Evolutionary conservation across 2,329 filamentous ascomycete genomes (phyloP), one percentile per base, ranked within the genome.

Genomic region (Apiospora koreana): DNA sequence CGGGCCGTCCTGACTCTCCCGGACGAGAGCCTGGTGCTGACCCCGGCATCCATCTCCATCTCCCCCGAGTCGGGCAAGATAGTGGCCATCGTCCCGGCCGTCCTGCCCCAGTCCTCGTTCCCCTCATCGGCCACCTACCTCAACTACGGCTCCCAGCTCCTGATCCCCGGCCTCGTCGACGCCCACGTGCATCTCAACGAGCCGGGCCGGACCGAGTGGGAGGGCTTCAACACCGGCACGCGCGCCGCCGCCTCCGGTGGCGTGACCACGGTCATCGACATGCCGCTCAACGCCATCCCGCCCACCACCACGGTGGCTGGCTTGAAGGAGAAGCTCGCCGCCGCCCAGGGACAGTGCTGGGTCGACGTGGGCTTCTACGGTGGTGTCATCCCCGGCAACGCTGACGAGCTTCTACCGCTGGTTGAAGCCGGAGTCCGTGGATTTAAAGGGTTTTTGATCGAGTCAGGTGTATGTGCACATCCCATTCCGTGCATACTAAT

Each of bases 351-450:
- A 43, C 92, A 98, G 83, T 97, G 95, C 83, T 99, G 95, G 95
- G 94, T 98, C 35, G 96, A 98, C 77, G 95, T 98, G n/a, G 96
- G 94, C 41, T 98, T 99, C 82, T 98, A 98, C 79, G 96, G 96
- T 35, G 96, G 96, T 42, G 90, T 98, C 48, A 91, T 99, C 65
- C 96, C 96, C 3, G 96, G 95, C 1, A 99, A 99, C 78, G 88
- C 91, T 2, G 81, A 88, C 14, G 91, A 98, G 77, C 83, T 99
- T 69, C 89, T 93, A 75, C 91, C 91, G 0, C 86, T 99, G 4
- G 93, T 98, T 0, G 88, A 93, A 70, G 92, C 90, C 50, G 96
- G 96, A 69, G 95, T 98, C 14, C 88, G 95, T 74, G 96, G 96
- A 16, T 98, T 99, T 87, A 99, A 99, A 83, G 95, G 95, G 0